Base-by-base conservation (phyloP, 257 asterid species). In the Cinchona pubescens region DNA sequence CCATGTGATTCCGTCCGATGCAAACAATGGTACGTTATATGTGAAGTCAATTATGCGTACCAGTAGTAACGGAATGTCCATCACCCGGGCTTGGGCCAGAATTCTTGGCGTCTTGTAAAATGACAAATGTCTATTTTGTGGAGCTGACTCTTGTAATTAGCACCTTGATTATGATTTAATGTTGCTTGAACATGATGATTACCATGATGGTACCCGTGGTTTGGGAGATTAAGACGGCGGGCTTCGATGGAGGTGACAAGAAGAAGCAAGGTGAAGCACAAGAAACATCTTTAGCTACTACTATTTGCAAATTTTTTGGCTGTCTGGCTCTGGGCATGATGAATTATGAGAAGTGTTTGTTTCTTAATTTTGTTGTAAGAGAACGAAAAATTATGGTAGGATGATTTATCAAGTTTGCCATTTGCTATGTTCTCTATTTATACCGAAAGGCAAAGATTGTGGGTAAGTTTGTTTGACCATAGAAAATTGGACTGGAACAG, bases 31-130 rank as follows among this genome's bases (percentile, higher is more conserved):
- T n/a, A n/a, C n/a, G n/a, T n/a, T n/a, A n/a, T n/a, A n/a, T n/a
- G n/a, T 29, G 3, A 29, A 3, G 23, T 75, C 63, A 75, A 49
- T 63, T 48, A 11, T 34, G 59, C 18, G 48, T 12, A 32, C 62
- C 73, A 15, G 25, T 2, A 21, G 30, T 16, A 4, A 53, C 37
- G 27, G 76, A 69, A 69, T 82, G 82, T 16, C 85, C 85, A 0
- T 19, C 27, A 18, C 85, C 82, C 19, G 85, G 85, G 42, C 85
- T 82, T 3, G 85, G 85, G 63, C 85, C 85, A 1, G 79, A 82
- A 27, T 45, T 46, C 75, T 78, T 82, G 59, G 74, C 40, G 3
- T 43, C 62, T 58, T 19, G 27, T 30, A 69, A 23, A 2, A 37
- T 19, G 1, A n/a, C 43, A n/a, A 43, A n/a, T n/a, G n/a, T n/a